Evolutionary conservation across 148 eudicot species (phyloP).

Genomic region (Spergularia marina): DNA sequence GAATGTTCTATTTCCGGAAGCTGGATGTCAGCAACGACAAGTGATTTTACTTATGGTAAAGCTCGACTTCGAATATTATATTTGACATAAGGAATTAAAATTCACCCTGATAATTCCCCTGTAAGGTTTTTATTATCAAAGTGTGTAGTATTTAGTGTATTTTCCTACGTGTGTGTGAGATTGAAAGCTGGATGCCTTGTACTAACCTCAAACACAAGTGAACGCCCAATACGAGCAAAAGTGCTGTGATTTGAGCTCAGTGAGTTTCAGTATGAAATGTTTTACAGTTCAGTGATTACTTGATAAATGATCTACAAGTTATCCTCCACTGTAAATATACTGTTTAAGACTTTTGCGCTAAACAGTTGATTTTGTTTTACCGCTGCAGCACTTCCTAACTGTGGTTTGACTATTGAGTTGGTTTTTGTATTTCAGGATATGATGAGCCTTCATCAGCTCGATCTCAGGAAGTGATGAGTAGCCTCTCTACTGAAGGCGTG

Average conservation of each 20-base stretch:
- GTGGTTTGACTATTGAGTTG: neutral
- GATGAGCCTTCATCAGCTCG: slow-evolving; percentile 36
- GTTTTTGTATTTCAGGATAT: slow-evolving; percentile 42
- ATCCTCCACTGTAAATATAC: too few relatives aligned
- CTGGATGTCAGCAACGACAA: slow-evolving; percentile 49
- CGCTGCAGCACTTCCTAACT: neutral
- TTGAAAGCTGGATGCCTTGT: too few relatives aligned
- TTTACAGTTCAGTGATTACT: neutral
- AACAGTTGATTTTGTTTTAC: neutral
- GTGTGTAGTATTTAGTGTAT: neutral
- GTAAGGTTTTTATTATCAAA: neutral
- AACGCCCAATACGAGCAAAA: neutral
- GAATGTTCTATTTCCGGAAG: slow-evolving; percentile 63
- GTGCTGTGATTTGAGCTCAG: neutral
- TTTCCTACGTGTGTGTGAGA: neutral
- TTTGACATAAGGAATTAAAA: too few relatives aligned
- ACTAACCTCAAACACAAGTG: neutral
- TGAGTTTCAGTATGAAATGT: neutral
- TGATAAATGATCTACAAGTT: neutral
- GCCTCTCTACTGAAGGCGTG: slow-evolving; percentile 36
- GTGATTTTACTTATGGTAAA: slow-evolving; percentile 28
- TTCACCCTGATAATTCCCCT: neutral
- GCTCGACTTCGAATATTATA: neutral
- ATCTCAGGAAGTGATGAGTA: slow-evolving; percentile 34
- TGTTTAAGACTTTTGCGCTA: slow-evolving; percentile 6